Evolutionary conservation across 805 yeast genomes (phyloP), one percentile per base, ranked within the genome.

Genomic region (Ogataea saltuana): DNA sequence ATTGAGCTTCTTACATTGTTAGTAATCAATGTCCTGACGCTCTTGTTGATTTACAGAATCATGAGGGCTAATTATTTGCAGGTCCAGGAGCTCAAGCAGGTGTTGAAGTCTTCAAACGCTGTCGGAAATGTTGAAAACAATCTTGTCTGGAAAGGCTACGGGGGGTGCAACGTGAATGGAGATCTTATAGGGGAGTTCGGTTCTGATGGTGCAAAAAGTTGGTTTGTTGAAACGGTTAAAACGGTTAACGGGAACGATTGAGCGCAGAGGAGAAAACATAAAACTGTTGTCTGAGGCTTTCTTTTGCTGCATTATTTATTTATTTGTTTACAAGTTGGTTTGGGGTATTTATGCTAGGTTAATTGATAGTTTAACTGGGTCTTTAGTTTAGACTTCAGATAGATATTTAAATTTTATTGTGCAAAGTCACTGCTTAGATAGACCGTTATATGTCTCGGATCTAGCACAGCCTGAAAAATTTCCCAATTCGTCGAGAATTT

Each of bases 51-150:
- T 2, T 38, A 32, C 21, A 16, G 19, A n/a, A 30, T 33, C 7
- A 25, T 43, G 35, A 26, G 46, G n/a, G 17, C 6, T 4, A 39
- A 43, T 16, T 33, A 43, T 13, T 22, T 33, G 17, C 39, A 27
- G 12, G 31, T 43, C 20, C 35, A 33, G 26, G 32, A 43, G 19
- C 33, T 43, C 19, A 43, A 28, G 18, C 4, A 7, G 23, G 19
- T 25, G 34, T 39, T 43, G 20, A 13, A n/a, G 16, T 27, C 39
- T 11, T 25, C 13, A 11, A 17, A 17, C 10, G 17, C 21, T 17
- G 8, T 20, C 12, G 25, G 23, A 11, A 26, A 28, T 22, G 36
- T 34, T 15, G 40, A 31, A 9, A 28, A 36, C 32, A 16, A 17
- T 29, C 21, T 20, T 27, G 27, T 17, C 13, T 41, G 44, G 44